A percentile compares a stretch with the other conserved stretches of the same genome.
Conservation (phyloP, 805 yeast genomes). For the Lachancea mirantina region DNA sequence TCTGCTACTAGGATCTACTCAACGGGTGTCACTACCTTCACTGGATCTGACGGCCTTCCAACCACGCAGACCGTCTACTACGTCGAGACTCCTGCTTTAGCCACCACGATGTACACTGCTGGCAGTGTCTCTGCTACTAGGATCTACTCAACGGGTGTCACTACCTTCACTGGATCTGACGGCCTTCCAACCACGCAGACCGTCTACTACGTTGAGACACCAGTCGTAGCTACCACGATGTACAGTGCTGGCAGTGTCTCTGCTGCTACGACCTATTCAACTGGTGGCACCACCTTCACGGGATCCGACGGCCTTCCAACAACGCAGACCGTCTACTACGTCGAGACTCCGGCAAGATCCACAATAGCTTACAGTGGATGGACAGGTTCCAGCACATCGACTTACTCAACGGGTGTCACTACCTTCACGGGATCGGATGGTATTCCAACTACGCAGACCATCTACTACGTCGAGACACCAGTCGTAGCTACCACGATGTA, state of each 20-base stretch:
- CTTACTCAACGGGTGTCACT: conserved; percentile 5
- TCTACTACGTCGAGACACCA: conserved; percentile 7
- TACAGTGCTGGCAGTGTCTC: conserved; percentile 7
- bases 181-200: conserved; percentile 9
- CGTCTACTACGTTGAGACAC: conserved; percentile 8
- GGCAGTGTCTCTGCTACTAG: conserved; percentile 8
- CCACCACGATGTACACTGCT: conserved; percentile 9
- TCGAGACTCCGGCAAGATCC: conserved; percentile 12
- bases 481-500: conserved; percentile 3
- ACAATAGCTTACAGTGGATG: conserved; percentile 7
- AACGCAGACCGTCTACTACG: conserved; percentile 10
- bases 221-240: conserved; percentile 5
- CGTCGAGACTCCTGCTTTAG: conserved; percentile 6
- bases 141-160: conserved; percentile 8
- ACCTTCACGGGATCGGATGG: conserved; percentile 7
- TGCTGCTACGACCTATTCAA: conserved; percentile 8
- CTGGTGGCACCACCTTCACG: conserved; percentile 7
- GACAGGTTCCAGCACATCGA: conserved; percentile 9
- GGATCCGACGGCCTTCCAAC: conserved; percentile 12
- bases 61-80: conserved; percentile 4
- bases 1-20: conserved; percentile 6
- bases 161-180: conserved; percentile 9
- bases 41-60: conserved; percentile 5
- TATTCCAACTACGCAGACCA: conserved; percentile 4
- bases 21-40: conserved; percentile 5